Evolutionary conservation across 306 rosid species (phyloP).

Genomic region (Glycine soja): DNA sequence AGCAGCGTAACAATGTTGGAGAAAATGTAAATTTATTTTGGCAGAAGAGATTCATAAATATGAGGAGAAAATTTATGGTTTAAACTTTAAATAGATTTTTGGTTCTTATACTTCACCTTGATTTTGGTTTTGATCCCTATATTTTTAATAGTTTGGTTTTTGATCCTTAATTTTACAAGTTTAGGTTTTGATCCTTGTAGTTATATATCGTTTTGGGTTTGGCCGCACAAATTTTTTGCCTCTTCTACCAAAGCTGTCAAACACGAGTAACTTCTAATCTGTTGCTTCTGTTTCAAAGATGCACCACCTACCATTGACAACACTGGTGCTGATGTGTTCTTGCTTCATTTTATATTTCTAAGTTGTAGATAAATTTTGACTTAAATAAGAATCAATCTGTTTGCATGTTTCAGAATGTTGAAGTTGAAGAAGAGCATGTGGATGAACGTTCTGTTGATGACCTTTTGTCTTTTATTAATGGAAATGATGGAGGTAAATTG

Average conservation of each 20-base stretch:
- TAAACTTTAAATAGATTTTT: neutral
- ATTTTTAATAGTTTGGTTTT: neutral
- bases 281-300: conserved; percentile 12
- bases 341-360: conserved; percentile 28
- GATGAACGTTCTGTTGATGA: conserved; percentile 98
- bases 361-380: conserved; percentile 23
- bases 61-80: neutral
- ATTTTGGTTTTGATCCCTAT: neutral
- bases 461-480: conserved; percentile 92
- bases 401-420: conserved; percentile 75
- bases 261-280: neutral
- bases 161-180: neutral
- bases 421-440: conserved; percentile 76
- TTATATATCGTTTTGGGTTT: neutral
- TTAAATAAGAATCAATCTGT: neutral
- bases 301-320: conserved; percentile 27
- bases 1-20: conserved; percentile 1
- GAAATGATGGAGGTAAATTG: conserved; percentile 78
- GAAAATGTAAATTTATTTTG: conserved; percentile 2
- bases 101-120: neutral
- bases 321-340: conserved; percentile 25
- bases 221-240: neutral
- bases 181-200: neutral
- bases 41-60: neutral
- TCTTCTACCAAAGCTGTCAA: conserved; percentile 2